Percentiles rank a stretch among this genome's conserved stretches.
These are phyloP conservation scores for Xylaria venustula DNA, from an alignment of 495 filamentous ascomycete species.

Conservation along the genomic window DNA sequence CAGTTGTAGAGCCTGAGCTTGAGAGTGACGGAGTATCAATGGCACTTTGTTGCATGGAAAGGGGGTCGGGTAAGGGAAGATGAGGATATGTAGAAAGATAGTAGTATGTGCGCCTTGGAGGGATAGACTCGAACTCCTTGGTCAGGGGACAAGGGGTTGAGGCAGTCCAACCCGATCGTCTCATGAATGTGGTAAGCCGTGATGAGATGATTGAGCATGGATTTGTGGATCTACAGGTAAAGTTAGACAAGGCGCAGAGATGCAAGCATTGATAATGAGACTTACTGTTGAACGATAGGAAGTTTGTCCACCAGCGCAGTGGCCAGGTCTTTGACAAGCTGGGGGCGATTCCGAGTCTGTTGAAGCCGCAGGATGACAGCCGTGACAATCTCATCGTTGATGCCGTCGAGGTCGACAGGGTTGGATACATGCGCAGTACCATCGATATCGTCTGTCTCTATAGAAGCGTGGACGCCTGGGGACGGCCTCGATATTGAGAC, in stretches of 20 bases:
- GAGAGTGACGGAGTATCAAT: constrained; percentile 87
- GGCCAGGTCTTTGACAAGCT: constrained; percentile 92
- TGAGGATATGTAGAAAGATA: constrained; percentile 83
- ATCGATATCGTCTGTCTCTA: constrained; percentile 42
- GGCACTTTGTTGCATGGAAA: constrained; percentile 49
- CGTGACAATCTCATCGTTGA: constrained; percentile 93
- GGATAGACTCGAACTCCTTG: constrained; percentile 88
- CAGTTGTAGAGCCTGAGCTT: constrained; percentile 63
- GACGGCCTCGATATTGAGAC: constrained; percentile 72
- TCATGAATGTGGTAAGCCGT: constrained; percentile 82
- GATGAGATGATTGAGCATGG: constrained; percentile 93
- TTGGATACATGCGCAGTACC: constrained; percentile 32
- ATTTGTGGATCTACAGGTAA: constrained; percentile 76
- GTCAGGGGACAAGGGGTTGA: constrained; percentile 80
- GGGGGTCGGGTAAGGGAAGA: constrained; percentile 77
- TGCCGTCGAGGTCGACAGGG: constrained; percentile 79
- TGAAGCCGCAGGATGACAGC: constrained; percentile 89
- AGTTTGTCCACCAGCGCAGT: constrained; percentile 72
- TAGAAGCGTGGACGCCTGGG: constrained; percentile 52
- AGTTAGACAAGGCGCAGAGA: constrained; percentile 18
- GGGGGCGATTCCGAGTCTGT: constrained; percentile 87
- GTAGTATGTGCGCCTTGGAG: constrained; percentile 94
- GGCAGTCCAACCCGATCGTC: constrained; percentile 77
- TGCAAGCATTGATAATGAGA: constrained; percentile 12
- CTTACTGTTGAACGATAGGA: constrained; percentile 88